Percentiles rank a stretch among this genome's conserved stretches.
These are phyloP conservation scores for Colletotrichum orbiculare DNA, from an alignment of 2,329 filamentous ascomycete species.

Conservation along the genomic window DNA sequence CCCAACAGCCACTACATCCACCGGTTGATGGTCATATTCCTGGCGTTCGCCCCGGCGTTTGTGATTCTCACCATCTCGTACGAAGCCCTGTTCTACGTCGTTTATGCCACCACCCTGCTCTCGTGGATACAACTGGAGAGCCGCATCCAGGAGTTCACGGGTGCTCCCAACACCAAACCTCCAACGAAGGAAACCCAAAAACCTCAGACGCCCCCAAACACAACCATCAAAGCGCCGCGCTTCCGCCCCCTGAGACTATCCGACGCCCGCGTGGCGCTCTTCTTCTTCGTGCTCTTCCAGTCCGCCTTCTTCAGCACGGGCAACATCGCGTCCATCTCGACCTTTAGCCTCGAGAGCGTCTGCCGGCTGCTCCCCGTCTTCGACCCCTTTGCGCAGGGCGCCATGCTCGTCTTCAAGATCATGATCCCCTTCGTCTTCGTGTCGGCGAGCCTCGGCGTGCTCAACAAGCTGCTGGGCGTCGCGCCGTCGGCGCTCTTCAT, in stretches of 20 bases:
- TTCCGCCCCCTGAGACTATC: slow-evolving; percentile 78
- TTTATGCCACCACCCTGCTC: slow-evolving; percentile 84
- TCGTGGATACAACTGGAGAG: slow-evolving; percentile 95
- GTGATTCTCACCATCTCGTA: slow-evolving; percentile 97
- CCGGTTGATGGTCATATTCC: slow-evolving; percentile 86
- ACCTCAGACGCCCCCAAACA: not conserved
- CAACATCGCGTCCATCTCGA: slow-evolving; percentile 93
- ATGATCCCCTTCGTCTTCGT: slow-evolving; percentile 94
- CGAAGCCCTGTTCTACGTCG: slow-evolving; percentile 94
- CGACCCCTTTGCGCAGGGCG: slow-evolving; percentile 90
- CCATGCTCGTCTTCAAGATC: slow-evolving; percentile 87
- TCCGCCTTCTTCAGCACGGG: slow-evolving; percentile 97
- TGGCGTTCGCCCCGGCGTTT: slow-evolving; percentile 92
- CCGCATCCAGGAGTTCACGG: slow-evolving; percentile 57
- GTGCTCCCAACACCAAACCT: not conserved
- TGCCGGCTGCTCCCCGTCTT: slow-evolving; percentile 89
- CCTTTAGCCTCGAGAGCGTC: slow-evolving; percentile 93
- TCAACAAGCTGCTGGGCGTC: slow-evolving; percentile 86
- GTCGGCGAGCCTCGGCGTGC: slow-evolving; percentile 91
- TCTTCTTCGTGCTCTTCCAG: slow-evolving; percentile 95
- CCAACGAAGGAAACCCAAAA: slow-evolving; percentile 2
- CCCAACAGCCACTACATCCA: slow-evolving; percentile 92
- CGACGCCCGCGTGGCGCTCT: slow-evolving; percentile 90
- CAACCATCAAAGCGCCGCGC: not conserved
- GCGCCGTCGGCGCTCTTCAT: slow-evolving; percentile 93